Evolutionary conservation across 371 early-diverging fungal genomes (phyloP).

Genomic region (Apophysomyces elegans): DNA sequence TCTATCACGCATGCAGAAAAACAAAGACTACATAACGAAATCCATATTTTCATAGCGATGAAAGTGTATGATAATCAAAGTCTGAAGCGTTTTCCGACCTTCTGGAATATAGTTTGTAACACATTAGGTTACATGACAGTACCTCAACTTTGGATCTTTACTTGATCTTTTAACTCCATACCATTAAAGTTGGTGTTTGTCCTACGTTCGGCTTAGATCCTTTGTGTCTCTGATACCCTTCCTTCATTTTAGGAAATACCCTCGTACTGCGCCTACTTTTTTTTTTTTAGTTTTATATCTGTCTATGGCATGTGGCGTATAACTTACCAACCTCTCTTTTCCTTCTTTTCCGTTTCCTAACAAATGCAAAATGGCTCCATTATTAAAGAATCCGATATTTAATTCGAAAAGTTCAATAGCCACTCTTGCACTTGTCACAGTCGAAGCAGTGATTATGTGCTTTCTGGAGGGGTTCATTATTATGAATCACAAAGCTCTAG

Average conservation of each 20-base stretch:
- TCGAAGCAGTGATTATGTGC: constrained; percentile 43
- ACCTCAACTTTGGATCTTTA: background rate
- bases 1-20: background rate
- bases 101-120: background rate
- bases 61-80: background rate
- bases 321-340: background rate
- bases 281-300: background rate
- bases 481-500: constrained; percentile 42
- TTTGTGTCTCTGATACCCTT: background rate
- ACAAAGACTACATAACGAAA: background rate
- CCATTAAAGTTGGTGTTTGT: background rate
- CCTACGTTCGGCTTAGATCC: constrained; percentile 1
- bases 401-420: constrained; percentile 35
- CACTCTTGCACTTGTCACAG: constrained; percentile 33
- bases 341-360: constrained; percentile 3
- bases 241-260: constrained; percentile 1
- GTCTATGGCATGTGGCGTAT: background rate
- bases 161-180: background rate
- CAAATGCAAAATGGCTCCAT: background rate
- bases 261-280: constrained; percentile 1
- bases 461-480: constrained; percentile 51
- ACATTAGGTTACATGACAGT: background rate
- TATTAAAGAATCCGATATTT: constrained; percentile 28
- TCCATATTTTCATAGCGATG: background rate
- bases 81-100: background rate